Conservation (phyloP, 805 yeast species). For the Blastobotrys americana region DNA sequence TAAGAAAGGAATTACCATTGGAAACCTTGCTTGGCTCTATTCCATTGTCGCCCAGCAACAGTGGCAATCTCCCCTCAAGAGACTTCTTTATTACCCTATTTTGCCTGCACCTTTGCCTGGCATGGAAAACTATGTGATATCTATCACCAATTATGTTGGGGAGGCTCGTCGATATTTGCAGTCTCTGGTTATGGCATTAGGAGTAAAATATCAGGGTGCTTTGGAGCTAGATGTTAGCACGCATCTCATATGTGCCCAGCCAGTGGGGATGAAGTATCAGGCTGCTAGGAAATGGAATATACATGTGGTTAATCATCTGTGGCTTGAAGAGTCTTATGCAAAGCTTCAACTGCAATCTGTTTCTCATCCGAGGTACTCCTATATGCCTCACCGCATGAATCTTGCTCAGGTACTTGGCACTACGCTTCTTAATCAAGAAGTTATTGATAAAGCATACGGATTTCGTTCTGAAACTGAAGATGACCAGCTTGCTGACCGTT, state of each 20-base stretch:
- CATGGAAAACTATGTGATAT: slow-evolving; percentile 48
- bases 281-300: slow-evolving; percentile 69
- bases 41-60: slow-evolving; percentile 49
- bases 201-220: slow-evolving; percentile 68
- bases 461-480: background rate
- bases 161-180: slow-evolving; percentile 72
- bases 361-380: slow-evolving; percentile 40
- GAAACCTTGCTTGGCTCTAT: slow-evolving; percentile 71
- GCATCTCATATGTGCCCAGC: slow-evolving; percentile 60
- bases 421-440: slow-evolving; percentile 38
- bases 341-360: slow-evolving; percentile 51
- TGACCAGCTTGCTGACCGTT: background rate
- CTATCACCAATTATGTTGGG: slow-evolving; percentile 78
- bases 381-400: slow-evolving; percentile 37
- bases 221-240: slow-evolving; percentile 46
- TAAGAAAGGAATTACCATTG: slow-evolving; percentile 40
- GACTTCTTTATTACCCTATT: slow-evolving; percentile 65
- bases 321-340: slow-evolving; percentile 79
- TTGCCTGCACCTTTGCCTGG: slow-evolving; percentile 46
- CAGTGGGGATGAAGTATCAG: slow-evolving; percentile 64
- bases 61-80: slow-evolving; percentile 49
- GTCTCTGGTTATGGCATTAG: slow-evolving; percentile 54
- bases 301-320: slow-evolving; percentile 64
- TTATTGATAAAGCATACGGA: slow-evolving; percentile 37
- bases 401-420: slow-evolving; percentile 47